Evolutionary conservation across 768 basidiomycete genomes (phyloP).

Genomic region (Chalciporus piperatus): DNA sequence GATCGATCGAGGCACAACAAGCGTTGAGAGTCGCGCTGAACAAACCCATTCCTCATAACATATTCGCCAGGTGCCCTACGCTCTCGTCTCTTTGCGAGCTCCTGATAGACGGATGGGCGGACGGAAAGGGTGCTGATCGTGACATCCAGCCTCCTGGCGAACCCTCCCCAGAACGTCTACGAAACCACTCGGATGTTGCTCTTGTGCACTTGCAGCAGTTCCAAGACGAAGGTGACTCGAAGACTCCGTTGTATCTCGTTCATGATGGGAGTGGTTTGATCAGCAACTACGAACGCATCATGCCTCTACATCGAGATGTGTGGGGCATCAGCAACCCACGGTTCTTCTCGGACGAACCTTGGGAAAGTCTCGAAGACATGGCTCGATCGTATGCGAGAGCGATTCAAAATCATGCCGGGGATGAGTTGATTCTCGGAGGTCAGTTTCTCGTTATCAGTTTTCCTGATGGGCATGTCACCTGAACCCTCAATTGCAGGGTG

Average conservation of each 20-base stretch:
- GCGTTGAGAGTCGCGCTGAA: slow-evolving; percentile 41
- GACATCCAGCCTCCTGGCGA: neutral
- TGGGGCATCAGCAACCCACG: slow-evolving; percentile 63
- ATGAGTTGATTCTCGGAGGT: slow-evolving; percentile 60
- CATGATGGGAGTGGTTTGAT: slow-evolving; percentile 73
- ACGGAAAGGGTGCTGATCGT: neutral
- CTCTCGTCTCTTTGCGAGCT: slow-evolving; percentile 22
- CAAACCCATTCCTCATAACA: slow-evolving; percentile 40
- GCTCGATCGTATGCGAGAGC: slow-evolving; percentile 46
- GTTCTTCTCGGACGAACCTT: slow-evolving; percentile 42
- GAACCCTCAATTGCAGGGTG: slow-evolving; percentile 45
- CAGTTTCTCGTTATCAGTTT: slow-evolving; percentile 6
- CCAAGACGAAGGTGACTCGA: slow-evolving; percentile 7
- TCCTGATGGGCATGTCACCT: neutral
- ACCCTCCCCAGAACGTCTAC: neutral
- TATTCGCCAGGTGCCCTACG: slow-evolving; percentile 43
- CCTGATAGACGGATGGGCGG: slow-evolving; percentile 2
- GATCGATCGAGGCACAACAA: slow-evolving; percentile 59
- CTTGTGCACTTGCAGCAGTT: slow-evolving; percentile 40
- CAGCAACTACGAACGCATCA: slow-evolving; percentile 47
- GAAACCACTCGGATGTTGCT: slow-evolving; percentile 25
- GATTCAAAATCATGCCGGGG: slow-evolving; percentile 35
- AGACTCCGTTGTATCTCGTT: slow-evolving; percentile 55
- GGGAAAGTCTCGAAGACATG: slow-evolving; percentile 53
- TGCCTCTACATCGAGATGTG: slow-evolving; percentile 46